Evolutionary conservation across 768 basidiomycete species (phyloP), one percentile per base, ranked within the genome.

Genomic region (Podaxis sp.): DNA sequence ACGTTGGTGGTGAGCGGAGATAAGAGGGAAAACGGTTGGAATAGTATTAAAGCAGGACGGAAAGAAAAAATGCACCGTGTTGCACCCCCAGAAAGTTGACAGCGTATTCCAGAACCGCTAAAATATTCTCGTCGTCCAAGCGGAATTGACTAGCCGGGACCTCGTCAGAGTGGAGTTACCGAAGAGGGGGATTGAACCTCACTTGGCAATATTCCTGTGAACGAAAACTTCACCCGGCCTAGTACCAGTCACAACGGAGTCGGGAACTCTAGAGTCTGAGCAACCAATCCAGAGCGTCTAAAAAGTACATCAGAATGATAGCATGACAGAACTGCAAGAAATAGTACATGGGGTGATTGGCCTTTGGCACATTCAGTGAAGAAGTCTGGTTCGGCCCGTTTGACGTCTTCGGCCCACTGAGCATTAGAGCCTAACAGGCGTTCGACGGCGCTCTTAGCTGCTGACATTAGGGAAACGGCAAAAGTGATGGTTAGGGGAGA

Each of bases 191-290:
- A 52, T 17, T 25, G 29, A 29, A 40, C 75, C 86, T 61, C 66
- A 92, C 89, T 96, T 95, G 57, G 93, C 94, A 66, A 96, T 88
- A 74, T 95, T 95, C 52, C 94, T 80, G 74, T 93, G 87, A 29
- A 89, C 86, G 68, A 96, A 95, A 64, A 91, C 84, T 49, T 89
- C 88, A 57, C 93, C 94, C 0, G 94, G 94, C 65, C 80, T 80
- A 8, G 85, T 78, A 38, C 79, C 84, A 38, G 86, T 87, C 61
- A 91, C 76, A 66, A 91, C 87, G 38, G 85, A 85, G 72, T 93
- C 93, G 19, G 91, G 92, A 2, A 94, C 90, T 65, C 94, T 81
- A 11, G 92, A 94, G 73, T 96, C 94, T 40, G 92, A 82, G 72
- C 90, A 92, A 55, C 90, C 89, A 69, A 92, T 84, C 89, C 89